Evolutionary conservation across 306 rosid genomes (phyloP), one percentile per base, ranked within the genome.

Genomic region (Malus orientalis): DNA sequence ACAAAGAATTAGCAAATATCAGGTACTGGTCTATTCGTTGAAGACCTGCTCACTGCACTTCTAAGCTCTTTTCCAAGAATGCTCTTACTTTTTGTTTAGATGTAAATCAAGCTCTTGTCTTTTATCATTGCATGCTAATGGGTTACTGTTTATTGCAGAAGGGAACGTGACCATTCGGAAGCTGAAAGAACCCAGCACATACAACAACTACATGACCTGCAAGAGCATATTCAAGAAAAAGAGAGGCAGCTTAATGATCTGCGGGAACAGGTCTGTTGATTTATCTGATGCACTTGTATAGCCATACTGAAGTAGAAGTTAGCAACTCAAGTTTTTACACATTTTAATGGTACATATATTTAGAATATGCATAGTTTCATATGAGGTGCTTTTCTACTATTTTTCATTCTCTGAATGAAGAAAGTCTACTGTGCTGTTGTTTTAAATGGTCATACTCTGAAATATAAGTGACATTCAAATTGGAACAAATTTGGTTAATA

Each of bases 151-250:
- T 69, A 69, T 81, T 86, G 81, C 89, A 96, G 99, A 87, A 92
- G 92, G 87, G 99, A 96, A 87, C 93, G 87, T 23, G 98, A 92
- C 81, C 98, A 96, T 81, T 86, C 94, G 20, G 99, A 96, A 81
- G 99, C 90, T 79, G 98, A 96, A 87, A 96, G 97, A 85, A 86
- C 97, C 70, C 98, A 96, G 71, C 97, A 92, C 77, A 78, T 96
- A 54, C 86, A 96, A 80, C 96, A 96, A 84, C 75, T 92, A 73
- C 96, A 87, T 59, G 99, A 96, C 47, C 87, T 91, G 73, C 99
- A 96, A 85, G 98, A 92, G 53, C 99, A 89, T 81, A 57, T 96
- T 80, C 99, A 89, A 86, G 97, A 92, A 81, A 96, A 96, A 81
- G 99, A 92, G 70, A 87, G 97, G 81, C 99, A 92, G 80, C 89